Conservation (phyloP, 352 stramenopile genomes). For the Pythium rhizo-oryzae region DNA sequence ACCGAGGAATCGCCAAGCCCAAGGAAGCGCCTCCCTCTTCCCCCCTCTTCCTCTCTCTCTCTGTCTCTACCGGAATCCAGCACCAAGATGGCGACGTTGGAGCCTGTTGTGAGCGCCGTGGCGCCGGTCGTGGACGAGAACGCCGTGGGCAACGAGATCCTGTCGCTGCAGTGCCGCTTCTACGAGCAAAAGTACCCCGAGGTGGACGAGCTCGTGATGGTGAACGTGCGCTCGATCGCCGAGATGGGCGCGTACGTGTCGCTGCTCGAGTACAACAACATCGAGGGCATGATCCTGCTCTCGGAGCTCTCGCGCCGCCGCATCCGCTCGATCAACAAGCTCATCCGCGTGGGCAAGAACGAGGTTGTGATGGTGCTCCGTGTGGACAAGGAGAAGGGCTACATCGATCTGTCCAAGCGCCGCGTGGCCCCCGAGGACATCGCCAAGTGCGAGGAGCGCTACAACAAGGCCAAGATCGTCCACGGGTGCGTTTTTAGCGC, state of each 20-base stretch:
- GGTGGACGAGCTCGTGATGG: constrained; percentile 98
- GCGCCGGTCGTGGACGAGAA: constrained; percentile 42
- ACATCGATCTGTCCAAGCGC: constrained; percentile 99
- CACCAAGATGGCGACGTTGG: constrained; percentile 21
- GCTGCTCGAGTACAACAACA: constrained; percentile 99
- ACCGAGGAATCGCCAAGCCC: not conserved
- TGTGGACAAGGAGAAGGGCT: constrained; percentile 99
- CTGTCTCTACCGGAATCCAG: not conserved
- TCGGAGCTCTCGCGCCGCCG: constrained; percentile 98
- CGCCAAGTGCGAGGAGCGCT: constrained; percentile 98
- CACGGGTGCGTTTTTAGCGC: no score
- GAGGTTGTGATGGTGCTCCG: constrained; percentile 99
- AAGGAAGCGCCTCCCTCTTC: not conserved
- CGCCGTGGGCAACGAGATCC: constrained; percentile 61
- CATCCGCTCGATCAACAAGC: constrained; percentile 99
- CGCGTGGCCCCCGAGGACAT: constrained; percentile 99
- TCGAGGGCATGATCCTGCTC: constrained; percentile 99
- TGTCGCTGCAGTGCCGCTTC: constrained; percentile 88
- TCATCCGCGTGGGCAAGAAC: constrained; percentile 99
- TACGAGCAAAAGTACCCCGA: constrained; percentile 96
- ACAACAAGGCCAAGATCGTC: constrained; percentile 99
- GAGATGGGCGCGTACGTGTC: constrained; percentile 99
- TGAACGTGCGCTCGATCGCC: constrained; percentile 96
- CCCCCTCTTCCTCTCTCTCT: not conserved
- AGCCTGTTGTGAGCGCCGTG: constrained; percentile 18